Conservation (phyloP, 441 rosid species). For the Euphorbia celastroides region DNA sequence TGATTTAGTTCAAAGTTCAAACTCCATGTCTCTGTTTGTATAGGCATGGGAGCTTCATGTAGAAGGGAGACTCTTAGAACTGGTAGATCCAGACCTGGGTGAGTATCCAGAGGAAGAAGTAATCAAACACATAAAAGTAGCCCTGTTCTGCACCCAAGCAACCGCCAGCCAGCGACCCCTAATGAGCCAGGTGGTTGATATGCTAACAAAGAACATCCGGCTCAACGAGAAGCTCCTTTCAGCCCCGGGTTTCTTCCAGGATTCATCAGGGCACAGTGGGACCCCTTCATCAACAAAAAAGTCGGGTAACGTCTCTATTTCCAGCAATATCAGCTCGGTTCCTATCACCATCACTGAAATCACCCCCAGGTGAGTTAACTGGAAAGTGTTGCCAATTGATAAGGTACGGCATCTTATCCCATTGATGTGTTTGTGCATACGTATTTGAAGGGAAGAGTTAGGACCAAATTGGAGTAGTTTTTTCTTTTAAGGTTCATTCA, state of each 20-base stretch:
- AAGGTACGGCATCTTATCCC: background rate
- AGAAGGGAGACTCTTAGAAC: conserved; percentile 43
- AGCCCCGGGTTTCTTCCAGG: conserved; percentile 55
- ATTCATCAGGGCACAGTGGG: conserved; percentile 10
- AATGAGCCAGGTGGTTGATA: conserved; percentile 60
- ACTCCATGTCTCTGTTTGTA: conserved; percentile 19
- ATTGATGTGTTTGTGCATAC: background rate
- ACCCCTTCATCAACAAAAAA: conserved; percentile 29
- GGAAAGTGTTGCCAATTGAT: background rate
- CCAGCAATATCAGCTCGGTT: conserved; percentile 38
- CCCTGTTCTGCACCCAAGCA: conserved; percentile 68
- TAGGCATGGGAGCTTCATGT: conserved; percentile 60
- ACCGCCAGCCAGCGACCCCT: conserved; percentile 44
- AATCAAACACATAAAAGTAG: conserved; percentile 50
- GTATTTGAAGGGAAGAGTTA: background rate
- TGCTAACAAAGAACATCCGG: conserved; percentile 44
- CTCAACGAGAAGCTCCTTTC: conserved; percentile 50
- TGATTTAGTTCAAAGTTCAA: no score
- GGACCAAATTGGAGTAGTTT: background rate
- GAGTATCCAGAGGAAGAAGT: conserved; percentile 46
- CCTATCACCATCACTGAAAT: conserved; percentile 49
- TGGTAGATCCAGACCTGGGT: conserved; percentile 50
- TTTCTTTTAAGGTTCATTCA: background rate
- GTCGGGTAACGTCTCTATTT: conserved; percentile 23
- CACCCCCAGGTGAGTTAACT: conserved; percentile 39